phyloP scores from a whole-genome alignment of 2,329 filamentous ascomycete species.

The Ceratocystis albifundus region DNA sequence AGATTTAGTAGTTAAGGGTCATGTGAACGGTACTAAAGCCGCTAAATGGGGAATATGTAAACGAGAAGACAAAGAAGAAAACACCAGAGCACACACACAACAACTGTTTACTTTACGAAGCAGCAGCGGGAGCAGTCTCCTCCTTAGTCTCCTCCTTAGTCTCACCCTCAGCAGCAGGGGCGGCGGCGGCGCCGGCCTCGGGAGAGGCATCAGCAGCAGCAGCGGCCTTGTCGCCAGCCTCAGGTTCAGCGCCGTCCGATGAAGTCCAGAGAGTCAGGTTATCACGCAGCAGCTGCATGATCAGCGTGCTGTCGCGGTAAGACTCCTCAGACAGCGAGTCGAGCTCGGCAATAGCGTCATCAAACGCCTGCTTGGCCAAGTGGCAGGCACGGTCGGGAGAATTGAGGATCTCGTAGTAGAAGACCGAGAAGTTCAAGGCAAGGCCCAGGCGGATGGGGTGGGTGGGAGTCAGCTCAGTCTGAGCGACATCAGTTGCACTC shows the following conservation, averaged over 20 bases:
- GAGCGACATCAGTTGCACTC: conserved; percentile 94
- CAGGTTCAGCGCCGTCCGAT: conserved; percentile 72
- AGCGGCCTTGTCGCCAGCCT: conserved; percentile 50
- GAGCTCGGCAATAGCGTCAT: conserved; percentile 95
- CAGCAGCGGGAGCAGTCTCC: conserved; percentile 34
- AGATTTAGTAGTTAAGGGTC: conserved; percentile 13
- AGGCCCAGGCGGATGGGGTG: conserved; percentile 97
- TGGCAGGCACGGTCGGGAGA: conserved; percentile 96
- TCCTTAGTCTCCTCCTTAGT: conserved; percentile 38
- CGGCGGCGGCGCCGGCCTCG: conserved; percentile 29
- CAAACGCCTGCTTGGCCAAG: conserved; percentile 97
- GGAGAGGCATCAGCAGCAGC: conserved; percentile 45
- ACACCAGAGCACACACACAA: conserved; percentile 6
- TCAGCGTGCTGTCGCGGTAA: conserved; percentile 96
- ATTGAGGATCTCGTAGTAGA: conserved; percentile 99
- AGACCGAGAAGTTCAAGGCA: conserved; percentile 97
- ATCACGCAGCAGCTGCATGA: conserved; percentile 98
- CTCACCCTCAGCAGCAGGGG: conserved; percentile 30
- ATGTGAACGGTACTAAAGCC: conserved; percentile 15
- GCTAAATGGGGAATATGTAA: conserved; percentile 15
- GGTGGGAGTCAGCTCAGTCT: conserved; percentile 92
- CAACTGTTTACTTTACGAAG: conserved; percentile 22
- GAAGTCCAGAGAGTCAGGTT: conserved; percentile 98
- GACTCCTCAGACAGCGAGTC: conserved; percentile 96
- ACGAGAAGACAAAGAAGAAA: conserved; percentile 20